Conservation (phyloP, 129 eudicot genomes). For the Tagetes erecta region DNA sequence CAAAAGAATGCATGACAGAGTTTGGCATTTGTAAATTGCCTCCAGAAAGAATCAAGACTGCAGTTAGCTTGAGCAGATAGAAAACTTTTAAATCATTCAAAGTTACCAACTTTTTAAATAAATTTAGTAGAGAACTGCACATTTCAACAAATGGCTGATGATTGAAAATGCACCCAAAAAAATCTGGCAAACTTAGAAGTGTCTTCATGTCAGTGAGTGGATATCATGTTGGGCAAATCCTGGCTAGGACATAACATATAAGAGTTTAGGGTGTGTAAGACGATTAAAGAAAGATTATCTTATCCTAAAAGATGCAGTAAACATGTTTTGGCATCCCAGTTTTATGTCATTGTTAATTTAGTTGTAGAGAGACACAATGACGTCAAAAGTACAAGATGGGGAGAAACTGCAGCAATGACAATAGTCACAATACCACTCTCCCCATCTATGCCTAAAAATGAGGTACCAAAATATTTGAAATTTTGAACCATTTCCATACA, state of each 20-base stretch:
- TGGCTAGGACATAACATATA: neutral
- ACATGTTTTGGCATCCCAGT: neutral
- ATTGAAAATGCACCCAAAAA: neutral
- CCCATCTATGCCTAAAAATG: neutral
- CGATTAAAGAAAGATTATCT: neutral
- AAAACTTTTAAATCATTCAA: slow-evolving; percentile 3
- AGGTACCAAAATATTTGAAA: neutral
- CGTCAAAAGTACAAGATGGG: slow-evolving; percentile 12
- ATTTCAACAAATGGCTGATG: neutral
- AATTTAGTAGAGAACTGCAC: neutral
- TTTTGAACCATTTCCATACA: neutral
- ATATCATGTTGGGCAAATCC: neutral
- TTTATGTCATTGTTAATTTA: neutral
- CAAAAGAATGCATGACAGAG: slow-evolving; percentile 10
- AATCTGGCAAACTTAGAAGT: neutral
- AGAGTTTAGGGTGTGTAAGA: slow-evolving; percentile 7
- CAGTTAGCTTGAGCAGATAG: neutral
- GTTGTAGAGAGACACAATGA: neutral
- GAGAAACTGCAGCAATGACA: neutral
- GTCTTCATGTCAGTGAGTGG: neutral
- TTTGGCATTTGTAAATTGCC: slow-evolving; percentile 15
- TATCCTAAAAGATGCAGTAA: slow-evolving; percentile 12
- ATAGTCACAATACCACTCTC: neutral
- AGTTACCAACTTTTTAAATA: slow-evolving; percentile 13
- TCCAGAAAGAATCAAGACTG: neutral